These are phyloP conservation scores for Acidomyces sp. DNA, from an alignment of 495 filamentous ascomycete species.

Conservation along the genomic window DNA sequence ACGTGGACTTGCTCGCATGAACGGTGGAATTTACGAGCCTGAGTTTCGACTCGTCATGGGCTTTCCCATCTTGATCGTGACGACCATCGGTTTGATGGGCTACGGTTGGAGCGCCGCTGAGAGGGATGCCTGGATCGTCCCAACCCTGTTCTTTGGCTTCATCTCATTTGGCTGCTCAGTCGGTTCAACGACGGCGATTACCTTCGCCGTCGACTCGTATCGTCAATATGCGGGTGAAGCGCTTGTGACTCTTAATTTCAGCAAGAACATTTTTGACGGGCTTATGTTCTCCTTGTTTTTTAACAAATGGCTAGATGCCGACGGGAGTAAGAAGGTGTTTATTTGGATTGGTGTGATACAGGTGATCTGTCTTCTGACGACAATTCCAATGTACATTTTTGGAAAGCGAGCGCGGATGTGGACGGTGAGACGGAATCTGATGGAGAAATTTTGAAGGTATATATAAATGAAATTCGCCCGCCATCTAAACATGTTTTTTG, in stretches of 20 bases:
- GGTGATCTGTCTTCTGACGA: conserved; percentile 54
- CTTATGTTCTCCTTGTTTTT: conserved; percentile 71
- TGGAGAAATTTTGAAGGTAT: conserved; percentile 63
- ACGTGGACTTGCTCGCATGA: conserved; percentile 62
- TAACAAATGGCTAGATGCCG: conserved; percentile 62
- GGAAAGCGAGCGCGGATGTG: conserved; percentile 94
- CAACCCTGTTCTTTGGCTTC: conserved; percentile 82
- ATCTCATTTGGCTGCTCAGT: conserved; percentile 90
- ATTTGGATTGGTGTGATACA: conserved; percentile 79
- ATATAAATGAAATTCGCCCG: background rate
- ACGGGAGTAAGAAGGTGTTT: conserved; percentile 68
- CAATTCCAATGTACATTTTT: conserved; percentile 92
- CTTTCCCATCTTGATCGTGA: conserved; percentile 62
- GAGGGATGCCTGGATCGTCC: conserved; percentile 75
- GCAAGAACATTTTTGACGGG: conserved; percentile 42
- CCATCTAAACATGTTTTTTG: background rate
- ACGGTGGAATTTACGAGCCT: conserved; percentile 88
- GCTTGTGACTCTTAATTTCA: conserved; percentile 86
- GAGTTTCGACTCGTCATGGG: conserved; percentile 93
- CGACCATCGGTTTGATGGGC: conserved; percentile 77
- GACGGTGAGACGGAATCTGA: conserved; percentile 77
- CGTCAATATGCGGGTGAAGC: conserved; percentile 90
- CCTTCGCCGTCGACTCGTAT: conserved; percentile 88
- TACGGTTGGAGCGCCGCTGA: conserved; percentile 80
- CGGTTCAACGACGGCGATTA: conserved; percentile 87